Conservation (phyloP, 805 yeast genomes). For the Sugiyamaella marilandica region DNA sequence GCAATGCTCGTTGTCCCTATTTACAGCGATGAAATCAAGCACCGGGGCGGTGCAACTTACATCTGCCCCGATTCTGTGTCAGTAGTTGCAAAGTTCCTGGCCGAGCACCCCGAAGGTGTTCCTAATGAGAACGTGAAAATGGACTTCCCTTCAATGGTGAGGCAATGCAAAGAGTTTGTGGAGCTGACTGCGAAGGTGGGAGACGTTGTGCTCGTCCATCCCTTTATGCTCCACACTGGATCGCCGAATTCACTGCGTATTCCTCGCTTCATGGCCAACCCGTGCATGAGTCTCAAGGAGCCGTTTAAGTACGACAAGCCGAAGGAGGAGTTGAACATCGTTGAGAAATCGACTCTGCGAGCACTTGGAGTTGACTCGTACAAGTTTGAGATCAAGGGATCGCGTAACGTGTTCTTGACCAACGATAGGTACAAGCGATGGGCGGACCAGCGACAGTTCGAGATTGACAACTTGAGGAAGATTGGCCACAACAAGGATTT, state of each 20-base stretch:
- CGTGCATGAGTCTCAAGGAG: slow-evolving; percentile 15
- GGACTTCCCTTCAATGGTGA: slow-evolving; percentile 5
- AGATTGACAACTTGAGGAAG: slow-evolving; percentile 6
- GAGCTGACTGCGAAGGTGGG: slow-evolving; percentile 15
- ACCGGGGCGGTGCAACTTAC: slow-evolving; percentile 12
- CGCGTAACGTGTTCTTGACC: not conserved
- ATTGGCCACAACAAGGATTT: slow-evolving; percentile 9
- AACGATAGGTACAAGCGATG: slow-evolving; percentile 11
- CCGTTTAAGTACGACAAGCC: slow-evolving; percentile 17
- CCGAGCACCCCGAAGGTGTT: slow-evolving; percentile 9
- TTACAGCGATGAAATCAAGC: slow-evolving; percentile 9
- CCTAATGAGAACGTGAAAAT: slow-evolving; percentile 6
- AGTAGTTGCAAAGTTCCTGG: slow-evolving; percentile 7
- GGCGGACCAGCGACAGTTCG: slow-evolving; percentile 8
- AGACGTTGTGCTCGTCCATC: slow-evolving; percentile 16
- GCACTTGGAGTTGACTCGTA: slow-evolving; percentile 12
- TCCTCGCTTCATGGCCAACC: slow-evolving; percentile 18
- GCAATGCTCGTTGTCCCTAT: slow-evolving; percentile 13
- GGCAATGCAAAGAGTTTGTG: slow-evolving; percentile 16
- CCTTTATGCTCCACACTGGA: slow-evolving; percentile 16
- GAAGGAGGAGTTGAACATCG: slow-evolving; percentile 9
- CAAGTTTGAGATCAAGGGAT: slow-evolving; percentile 7
- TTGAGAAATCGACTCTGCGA: slow-evolving; percentile 13
- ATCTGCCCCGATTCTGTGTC: slow-evolving; percentile 11
- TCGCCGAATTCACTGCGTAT: slow-evolving; percentile 15